Base-by-base conservation (phyloP, 2,329 filamentous ascomycete species). In the Colletotrichum destructivum region DNA sequence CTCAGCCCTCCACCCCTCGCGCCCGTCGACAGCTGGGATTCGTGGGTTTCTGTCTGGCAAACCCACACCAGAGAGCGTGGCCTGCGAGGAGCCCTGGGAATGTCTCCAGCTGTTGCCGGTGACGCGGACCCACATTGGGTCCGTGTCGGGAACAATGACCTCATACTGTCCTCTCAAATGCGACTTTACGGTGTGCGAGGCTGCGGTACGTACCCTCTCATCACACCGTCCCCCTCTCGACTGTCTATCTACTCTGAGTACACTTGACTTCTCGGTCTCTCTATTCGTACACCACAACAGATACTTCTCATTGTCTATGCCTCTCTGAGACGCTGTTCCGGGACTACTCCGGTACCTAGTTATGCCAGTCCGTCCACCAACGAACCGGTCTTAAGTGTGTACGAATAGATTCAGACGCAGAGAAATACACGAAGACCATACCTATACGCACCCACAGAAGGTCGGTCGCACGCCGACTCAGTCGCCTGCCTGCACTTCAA, bases 121-220 rank as follows among this genome's bases (percentile, higher is more conserved):
- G 51, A 42, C 59, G 26, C 35, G 38, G 13, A 46, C 54, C 69
- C 59, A 69, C 52, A 4, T 6, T 4, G 18, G 59, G n/a, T 71
- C 59, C 69, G 69, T 71, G 65, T 47, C 18, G 52, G 4, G 35
- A 60, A 62, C 40, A 47, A 69, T 71, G 69, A 71, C 69, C 65
- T 71, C 69, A 71, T 63, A 63, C 64, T 71, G 64, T 63, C n/a
- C 46, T n/a, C 7, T 13, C 46, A 16, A 12, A 3, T 11, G 13
- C 42, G 46, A 51, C 16, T 8, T 18, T 13, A 52, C 35, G 35
- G 35, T 62, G 44, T 51, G 59, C 11, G 11, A 42, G 42, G 42
- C 23, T 16, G 9, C 21, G 15, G 9, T 62, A 52, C 47, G 47
- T 62, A 54, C n/a, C 35, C 1, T 1, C 8, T 2, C 11, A 35